Evolutionary conservation across 2,329 filamentous ascomycete genomes (phyloP), one percentile per base, ranked within the genome.

Genomic region (Lecanicillium sp.): DNA sequence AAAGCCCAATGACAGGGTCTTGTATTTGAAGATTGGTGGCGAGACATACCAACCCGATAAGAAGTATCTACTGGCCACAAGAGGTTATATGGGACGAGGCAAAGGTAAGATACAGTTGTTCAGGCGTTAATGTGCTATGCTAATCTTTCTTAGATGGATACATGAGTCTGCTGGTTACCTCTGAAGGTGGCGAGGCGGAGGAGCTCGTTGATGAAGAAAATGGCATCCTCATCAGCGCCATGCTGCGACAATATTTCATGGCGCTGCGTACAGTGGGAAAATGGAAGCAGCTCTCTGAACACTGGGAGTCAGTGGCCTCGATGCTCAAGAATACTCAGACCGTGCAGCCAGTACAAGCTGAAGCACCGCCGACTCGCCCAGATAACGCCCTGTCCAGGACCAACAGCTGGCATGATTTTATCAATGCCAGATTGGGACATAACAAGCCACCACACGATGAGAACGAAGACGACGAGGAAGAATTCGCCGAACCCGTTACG

Each of bases 231-330:
- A 86, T 95, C 50, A 88, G 84, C 35, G 86, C 84, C 54, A 81
- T 96, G 57, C 70, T 96, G 15, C 78, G 88, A 11, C 88, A 95
- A 56, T 95, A 94, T 60, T 95, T 95, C 61, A 83, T 94, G 73
- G 84, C 81, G 6, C 69, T 94, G 31, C 85, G 86, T 40, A 82
- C 89, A 1, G 64, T 94, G 18, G 85, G 87, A 14, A 77, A 78
- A 51, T 95, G 88, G 88, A 79, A 76, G 43, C 71, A 79, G 42
- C 84, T 84, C 66, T 75, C 81, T 12, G 66, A 72, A 1, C 80
- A 87, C 55, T 94, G 86, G 81, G 62, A 65, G 17, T 57, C 61
- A 10, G 77, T 92, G 3, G 79, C 85, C 25, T 66, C 74, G 18
- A 70, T 71, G 17, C 65, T 87, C 33, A 70, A 79, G 48, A 40